Evolutionary conservation across 805 yeast species (phyloP).

Genomic region (Barnettozyma botsteinii): DNA sequence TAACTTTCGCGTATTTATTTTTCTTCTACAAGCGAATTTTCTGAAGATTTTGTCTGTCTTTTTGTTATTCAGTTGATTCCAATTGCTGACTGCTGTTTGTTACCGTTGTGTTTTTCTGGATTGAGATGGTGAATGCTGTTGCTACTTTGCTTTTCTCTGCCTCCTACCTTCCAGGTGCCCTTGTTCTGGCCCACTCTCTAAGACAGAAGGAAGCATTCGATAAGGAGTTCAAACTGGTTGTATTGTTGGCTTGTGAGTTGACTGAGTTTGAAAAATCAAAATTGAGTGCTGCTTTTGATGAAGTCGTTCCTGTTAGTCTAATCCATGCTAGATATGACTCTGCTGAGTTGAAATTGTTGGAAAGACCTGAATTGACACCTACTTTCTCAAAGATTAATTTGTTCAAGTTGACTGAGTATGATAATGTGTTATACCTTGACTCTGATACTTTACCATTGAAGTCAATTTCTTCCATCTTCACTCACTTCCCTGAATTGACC

Average conservation of each 20-base stretch:
- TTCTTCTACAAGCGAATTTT: too few relatives aligned
- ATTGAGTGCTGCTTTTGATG: slow-evolving; percentile 20
- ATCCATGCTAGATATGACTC: slow-evolving; percentile 18
- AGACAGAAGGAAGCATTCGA: slow-evolving; percentile 12
- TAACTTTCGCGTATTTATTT: slow-evolving; percentile 3
- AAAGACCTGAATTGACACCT: slow-evolving; percentile 46
- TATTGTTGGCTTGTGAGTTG: slow-evolving; percentile 17
- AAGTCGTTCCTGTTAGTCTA: slow-evolving; percentile 25
- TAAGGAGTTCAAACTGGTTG: slow-evolving; percentile 15
- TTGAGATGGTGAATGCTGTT: slow-evolving; percentile 33
- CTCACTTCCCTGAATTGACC: slow-evolving; percentile 14
- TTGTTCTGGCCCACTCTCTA: slow-evolving; percentile 41
- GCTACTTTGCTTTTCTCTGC: slow-evolving; percentile 45
- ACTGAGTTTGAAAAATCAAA: slow-evolving; percentile 13
- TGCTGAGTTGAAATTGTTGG: slow-evolving; percentile 29
- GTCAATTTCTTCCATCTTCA: slow-evolving; percentile 21
- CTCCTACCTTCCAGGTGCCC: slow-evolving; percentile 52
- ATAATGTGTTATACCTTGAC: slow-evolving; percentile 54
- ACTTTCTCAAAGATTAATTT: slow-evolving; percentile 46
- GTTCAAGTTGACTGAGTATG: slow-evolving; percentile 40
- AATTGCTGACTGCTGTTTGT: too few relatives aligned
- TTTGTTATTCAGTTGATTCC: not conserved
- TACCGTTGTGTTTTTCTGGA: not conserved
- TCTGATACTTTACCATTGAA: slow-evolving; percentile 52
- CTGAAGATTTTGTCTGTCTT: not conserved